Evolutionary conservation across 2,329 filamentous ascomycete genomes (phyloP), one percentile per base, ranked within the genome.

Genomic region (Fusarium newnesense): DNA sequence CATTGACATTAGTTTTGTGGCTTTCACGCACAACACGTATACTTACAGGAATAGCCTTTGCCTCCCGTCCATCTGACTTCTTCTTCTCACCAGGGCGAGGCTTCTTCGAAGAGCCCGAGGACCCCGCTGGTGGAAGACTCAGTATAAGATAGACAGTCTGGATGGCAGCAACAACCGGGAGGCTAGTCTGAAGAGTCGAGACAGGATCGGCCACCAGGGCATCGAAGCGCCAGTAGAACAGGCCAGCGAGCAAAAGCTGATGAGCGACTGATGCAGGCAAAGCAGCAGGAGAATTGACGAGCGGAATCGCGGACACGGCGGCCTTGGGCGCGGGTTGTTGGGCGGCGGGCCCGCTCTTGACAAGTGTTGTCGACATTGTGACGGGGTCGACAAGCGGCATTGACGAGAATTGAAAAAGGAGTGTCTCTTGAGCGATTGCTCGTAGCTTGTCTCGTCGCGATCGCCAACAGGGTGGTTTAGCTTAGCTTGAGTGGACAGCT

Each of bases 121-220:
- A 83, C 65, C 89, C 84, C 5, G 90, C 90, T 12, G 89, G 84
- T 4, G 92, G 92, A 32, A 94, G 85, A 63, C 92, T 93, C 44
- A 89, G 73, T 18, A 91, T 81, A 8, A 88, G 88, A 77, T 93
- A 93, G 16, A 81, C 83, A 18, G 86, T 84, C 81, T 97, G 95
- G 7, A 94, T 80, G 9, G 86, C 81, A 7, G 88, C 87, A 19
- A 95, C 84, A 18, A 90, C 87, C 1, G 91, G 87, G 6, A 96
- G 83, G 5, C 91, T 85, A 36, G 80, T 86, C 19, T 88, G 81
- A 42, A 97, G 87, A 11, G 91, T 88, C 21, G 87, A 82, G 5
- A 92, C 87, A 1, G 95, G 94, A 73, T 95, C 89, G 21, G 86
- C 84, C 34, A 97, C 92, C 32, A 97, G 85, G 24, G 87, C 83